Conservation (phyloP, 2,329 filamentous ascomycete genomes). For the Periconia macrospinosa region DNA sequence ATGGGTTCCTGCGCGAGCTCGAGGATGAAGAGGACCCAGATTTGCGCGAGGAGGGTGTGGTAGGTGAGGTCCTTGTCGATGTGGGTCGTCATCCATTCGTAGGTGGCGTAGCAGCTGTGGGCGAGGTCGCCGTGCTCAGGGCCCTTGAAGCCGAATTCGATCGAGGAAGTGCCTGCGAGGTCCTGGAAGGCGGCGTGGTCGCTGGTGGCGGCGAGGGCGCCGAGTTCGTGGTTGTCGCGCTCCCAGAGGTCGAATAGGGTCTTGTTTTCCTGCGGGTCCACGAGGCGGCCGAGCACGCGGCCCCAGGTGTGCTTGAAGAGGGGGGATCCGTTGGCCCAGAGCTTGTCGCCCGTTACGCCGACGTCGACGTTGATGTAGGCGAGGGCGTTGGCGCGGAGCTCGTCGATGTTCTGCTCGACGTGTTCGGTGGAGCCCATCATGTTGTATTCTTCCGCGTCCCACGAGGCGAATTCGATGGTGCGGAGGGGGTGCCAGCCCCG, state of each 20-base stretch:
- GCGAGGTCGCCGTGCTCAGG: constrained; percentile 63
- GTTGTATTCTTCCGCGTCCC: constrained; percentile 94
- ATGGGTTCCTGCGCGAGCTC: constrained; percentile 82
- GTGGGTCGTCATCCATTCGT: constrained; percentile 78
- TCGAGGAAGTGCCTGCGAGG: constrained; percentile 82
- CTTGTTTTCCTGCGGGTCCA: constrained; percentile 70
- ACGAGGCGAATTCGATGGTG: constrained; percentile 96
- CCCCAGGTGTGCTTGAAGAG: constrained; percentile 73
- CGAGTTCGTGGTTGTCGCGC: constrained; percentile 59
- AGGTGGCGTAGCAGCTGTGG: constrained; percentile 87
- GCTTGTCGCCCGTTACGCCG: constrained; percentile 73
- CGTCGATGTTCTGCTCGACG: constrained; percentile 80
- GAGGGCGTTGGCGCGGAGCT: constrained; percentile 71
- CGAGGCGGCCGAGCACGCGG: constrained; percentile 72
- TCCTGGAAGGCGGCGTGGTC: constrained; percentile 92
- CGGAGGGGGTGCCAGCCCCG: constrained; percentile 87
- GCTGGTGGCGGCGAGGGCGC: constrained; percentile 71
- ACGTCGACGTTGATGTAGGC: constrained; percentile 92
- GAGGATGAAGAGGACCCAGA: constrained; percentile 80
- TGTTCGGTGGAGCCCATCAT: constrained; percentile 92
- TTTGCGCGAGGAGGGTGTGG: constrained; percentile 75
- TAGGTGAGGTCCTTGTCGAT: constrained; percentile 83
- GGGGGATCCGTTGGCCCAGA: constrained; percentile 79
- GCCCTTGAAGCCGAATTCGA: constrained; percentile 80
- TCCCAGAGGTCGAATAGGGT: constrained; percentile 79